Evolutionary conservation across 805 yeast genomes (phyloP), one percentile per base, ranked within the genome.

Genomic region (Candida stauntonica): DNA sequence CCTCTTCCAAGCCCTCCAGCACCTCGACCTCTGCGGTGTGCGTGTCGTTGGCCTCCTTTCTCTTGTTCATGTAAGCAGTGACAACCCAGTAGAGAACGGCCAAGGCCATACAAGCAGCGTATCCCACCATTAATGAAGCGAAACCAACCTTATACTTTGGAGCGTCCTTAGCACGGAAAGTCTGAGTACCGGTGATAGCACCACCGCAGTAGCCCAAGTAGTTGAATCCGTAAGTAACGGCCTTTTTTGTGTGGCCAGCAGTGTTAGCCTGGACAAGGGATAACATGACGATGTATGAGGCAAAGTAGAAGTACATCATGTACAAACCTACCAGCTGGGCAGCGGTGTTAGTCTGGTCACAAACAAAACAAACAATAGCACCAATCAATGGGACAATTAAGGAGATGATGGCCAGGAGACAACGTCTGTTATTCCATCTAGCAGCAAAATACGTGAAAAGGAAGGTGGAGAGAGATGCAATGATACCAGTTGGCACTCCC

Each of bases 171-270:
- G 64, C 50, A 40, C 63, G 62, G 57, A 69, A 70, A n/a, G 71
- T 56, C 44, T 70, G 75, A 2, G 76, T 67, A n/a, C 74, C 76
- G 23, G 67, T 62, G 33, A 72, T 55, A 27, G 67, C 63, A 26
- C 70, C 73, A 39, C 68, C 58, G 19, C 70, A 63, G 45, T 68
- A 67, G 13, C 66, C 68, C 29, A 63, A 44, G 33, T 60, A 64
- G 49, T 57, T 58, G 44, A 64, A 55, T 15, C 64, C 62, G 41
- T 64, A 60, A 17, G 60, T 55, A 17, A 57, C 58, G 13, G 66
- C 57, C 38, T 68, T 62, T 45, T 69, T 70, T 7, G 73, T 68
- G 35, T 66, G 59, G n/a, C 75, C 74, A 7, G 74, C 68, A 9
- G 73, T 67, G 43, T 70, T 70, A 7, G 72, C 64, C 38, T 63